Percentiles rank a stretch among this genome's conserved stretches.
Evolutionary conservation across 2,329 filamentous ascomycete species (phyloP).

Genomic region (Monosporascus sp.): DNA sequence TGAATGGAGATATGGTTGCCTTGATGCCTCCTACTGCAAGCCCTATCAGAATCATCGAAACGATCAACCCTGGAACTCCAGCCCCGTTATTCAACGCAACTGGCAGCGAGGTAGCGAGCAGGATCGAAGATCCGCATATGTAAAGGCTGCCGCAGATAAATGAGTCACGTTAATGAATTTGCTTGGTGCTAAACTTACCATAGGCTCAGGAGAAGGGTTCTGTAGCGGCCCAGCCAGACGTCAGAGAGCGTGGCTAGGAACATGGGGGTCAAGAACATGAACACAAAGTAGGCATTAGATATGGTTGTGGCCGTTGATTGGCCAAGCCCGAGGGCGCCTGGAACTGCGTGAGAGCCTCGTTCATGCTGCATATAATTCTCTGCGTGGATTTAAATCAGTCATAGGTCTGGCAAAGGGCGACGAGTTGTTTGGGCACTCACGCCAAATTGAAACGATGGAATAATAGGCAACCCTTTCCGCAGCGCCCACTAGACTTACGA

Average conservation of each 20-base stretch:
- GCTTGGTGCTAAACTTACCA: constrained; percentile 10
- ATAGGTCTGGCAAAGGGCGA: no score
- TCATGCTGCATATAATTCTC: constrained; percentile 12
- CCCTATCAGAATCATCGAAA: constrained; percentile 52
- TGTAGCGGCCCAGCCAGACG: constrained; percentile 56
- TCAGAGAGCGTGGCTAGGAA: constrained; percentile 55
- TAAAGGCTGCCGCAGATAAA: constrained; percentile 53
- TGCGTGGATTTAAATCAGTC: not conserved
- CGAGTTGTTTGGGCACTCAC: no score
- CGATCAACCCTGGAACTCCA: constrained; percentile 50
- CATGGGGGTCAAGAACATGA: constrained; percentile 51
- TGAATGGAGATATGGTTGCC: constrained; percentile 39
- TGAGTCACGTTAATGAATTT: constrained; percentile 38
- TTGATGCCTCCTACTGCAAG: constrained; percentile 57
- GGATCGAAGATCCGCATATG: constrained; percentile 50
- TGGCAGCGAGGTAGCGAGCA: constrained; percentile 51
- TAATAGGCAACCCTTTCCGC: no score
- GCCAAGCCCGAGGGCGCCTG: constrained; percentile 23
- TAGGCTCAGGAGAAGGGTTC: constrained; percentile 46
- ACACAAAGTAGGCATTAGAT: constrained; percentile 39
- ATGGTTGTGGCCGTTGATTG: constrained; percentile 44
- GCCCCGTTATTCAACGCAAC: constrained; percentile 42
- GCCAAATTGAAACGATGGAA: no score
- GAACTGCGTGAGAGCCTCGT: constrained; percentile 4
- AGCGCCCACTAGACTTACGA: no score